These are phyloP conservation scores for Aphanomyces invadans DNA, from an alignment of 352 stramenopile species.

Conservation along the genomic window DNA sequence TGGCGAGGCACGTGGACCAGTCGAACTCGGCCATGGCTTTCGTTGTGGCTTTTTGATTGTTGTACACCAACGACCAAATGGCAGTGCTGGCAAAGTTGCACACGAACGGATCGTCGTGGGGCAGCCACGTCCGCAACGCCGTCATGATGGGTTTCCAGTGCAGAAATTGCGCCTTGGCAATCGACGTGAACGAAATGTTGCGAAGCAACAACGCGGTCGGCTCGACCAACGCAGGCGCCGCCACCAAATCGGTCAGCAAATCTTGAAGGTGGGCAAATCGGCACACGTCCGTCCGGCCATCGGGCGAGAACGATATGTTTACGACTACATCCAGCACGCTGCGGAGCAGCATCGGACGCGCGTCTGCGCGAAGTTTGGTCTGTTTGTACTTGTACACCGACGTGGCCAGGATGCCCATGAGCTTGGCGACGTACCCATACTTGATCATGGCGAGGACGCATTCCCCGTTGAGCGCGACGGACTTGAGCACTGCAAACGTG, in stretches of 20 bases:
- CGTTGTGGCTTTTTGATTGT: constrained; percentile 5
- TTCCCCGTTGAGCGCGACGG: not conserved
- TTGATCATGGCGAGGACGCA: constrained; percentile 2
- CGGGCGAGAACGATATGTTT: not conserved
- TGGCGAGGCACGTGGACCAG: not conserved
- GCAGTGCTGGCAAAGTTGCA: not conserved
- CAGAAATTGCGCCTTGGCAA: not conserved
- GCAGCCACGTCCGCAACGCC: not conserved
- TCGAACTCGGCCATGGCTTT: not conserved
- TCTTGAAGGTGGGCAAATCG: not conserved
- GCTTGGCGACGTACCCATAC: constrained; percentile 4
- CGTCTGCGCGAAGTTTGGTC: not conserved
- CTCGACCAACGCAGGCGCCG: not conserved
- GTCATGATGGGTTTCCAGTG: constrained; percentile 5
- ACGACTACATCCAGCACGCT: not conserved
- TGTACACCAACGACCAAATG: constrained; percentile 12
- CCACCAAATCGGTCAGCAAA: constrained; percentile 1
- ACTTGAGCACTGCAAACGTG: not conserved
- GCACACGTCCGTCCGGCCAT: constrained; percentile 3
- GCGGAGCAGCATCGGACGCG: not conserved
- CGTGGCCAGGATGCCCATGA: not conserved
- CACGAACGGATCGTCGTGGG: not conserved
- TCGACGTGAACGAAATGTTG: not conserved
- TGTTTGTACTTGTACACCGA: not conserved
- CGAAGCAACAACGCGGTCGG: not conserved